phyloP scores from a whole-genome alignment of 805 yeast genomes.

The Spathaspora passalidarum region DNA sequence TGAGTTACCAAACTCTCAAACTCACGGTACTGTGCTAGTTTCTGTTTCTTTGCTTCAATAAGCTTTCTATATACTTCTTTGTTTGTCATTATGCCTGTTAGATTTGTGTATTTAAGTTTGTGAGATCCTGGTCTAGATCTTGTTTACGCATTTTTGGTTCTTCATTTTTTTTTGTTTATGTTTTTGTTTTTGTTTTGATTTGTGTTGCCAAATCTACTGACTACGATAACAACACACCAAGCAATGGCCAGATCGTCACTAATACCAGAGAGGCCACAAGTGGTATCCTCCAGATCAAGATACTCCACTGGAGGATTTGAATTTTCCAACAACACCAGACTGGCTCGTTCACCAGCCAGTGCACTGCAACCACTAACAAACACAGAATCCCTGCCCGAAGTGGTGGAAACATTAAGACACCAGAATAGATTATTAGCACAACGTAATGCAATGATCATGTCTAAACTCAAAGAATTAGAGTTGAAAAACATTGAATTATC shows the following conservation, averaged over 20 bases:
- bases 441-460: constrained; percentile 51
- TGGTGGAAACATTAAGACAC: constrained; percentile 9
- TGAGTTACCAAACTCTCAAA: constrained; percentile 45
- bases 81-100: not conserved
- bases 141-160: too few relatives aligned
- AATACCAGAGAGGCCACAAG: not conserved
- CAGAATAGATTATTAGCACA: constrained; percentile 62
- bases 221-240: not conserved
- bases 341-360: not conserved
- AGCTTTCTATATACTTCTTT: not conserved
- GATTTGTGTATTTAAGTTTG: not conserved
- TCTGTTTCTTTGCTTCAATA: constrained; percentile 44
- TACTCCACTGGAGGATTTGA: constrained; percentile 2
- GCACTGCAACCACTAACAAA: not conserved
- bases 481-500: constrained; percentile 45
- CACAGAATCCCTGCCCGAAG: not conserved
- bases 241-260: not conserved
- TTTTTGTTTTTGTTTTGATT: constrained; percentile 6
- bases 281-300: not conserved
- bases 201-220: constrained; percentile 2
- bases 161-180: constrained; percentile 1
- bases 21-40: constrained; percentile 48
- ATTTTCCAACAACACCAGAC: not conserved
- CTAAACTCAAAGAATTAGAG: constrained; percentile 53
- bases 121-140: too few relatives aligned